Evolutionary conservation across 257 asterid species (phyloP).

Genomic region (Scutellaria galericulata): DNA sequence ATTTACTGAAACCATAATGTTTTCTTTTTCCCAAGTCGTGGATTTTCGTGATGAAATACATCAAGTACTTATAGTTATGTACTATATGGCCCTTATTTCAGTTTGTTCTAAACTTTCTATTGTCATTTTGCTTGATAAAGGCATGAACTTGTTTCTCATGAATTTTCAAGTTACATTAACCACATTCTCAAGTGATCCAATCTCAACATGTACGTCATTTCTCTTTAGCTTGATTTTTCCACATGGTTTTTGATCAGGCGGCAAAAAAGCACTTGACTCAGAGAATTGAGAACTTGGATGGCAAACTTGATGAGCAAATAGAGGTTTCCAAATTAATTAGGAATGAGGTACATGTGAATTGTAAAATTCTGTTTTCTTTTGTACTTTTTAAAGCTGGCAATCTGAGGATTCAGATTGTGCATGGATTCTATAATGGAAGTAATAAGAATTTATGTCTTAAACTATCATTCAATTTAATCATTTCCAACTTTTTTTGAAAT

Average conservation of each 20-base stretch:
- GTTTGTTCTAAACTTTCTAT: background rate
- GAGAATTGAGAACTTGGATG: conserved; percentile 90
- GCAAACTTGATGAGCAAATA: conserved; percentile 87
- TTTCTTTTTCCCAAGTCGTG: background rate
- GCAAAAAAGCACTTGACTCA: conserved; percentile 92
- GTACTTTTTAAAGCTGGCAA: conserved; percentile 6
- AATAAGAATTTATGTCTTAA: background rate
- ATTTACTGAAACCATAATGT: background rate
- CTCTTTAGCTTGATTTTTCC: conserved; percentile 16
- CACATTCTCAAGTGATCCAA: background rate
- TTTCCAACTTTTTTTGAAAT: conserved; percentile 16
- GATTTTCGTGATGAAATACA: background rate
- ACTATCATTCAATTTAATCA: conserved; percentile 23
- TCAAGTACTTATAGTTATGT: conserved; percentile 12
- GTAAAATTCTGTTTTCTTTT: background rate
- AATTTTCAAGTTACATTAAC: background rate
- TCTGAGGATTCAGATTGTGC: conserved; percentile 15
- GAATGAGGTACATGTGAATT: conserved; percentile 55
- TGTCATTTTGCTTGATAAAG: conserved; percentile 11
- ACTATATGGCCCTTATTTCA: background rate
- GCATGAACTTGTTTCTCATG: background rate
- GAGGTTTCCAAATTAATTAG: conserved; percentile 76
- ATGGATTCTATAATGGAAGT: conserved; percentile 13
- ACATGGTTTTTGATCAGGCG: conserved; percentile 51
- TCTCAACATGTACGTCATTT: conserved; percentile 11